Evolutionary conservation across 1,284 basidiomycete species (phyloP), one percentile per base, ranked within the genome.

Genomic region (Lignosus rhinocerotis): DNA sequence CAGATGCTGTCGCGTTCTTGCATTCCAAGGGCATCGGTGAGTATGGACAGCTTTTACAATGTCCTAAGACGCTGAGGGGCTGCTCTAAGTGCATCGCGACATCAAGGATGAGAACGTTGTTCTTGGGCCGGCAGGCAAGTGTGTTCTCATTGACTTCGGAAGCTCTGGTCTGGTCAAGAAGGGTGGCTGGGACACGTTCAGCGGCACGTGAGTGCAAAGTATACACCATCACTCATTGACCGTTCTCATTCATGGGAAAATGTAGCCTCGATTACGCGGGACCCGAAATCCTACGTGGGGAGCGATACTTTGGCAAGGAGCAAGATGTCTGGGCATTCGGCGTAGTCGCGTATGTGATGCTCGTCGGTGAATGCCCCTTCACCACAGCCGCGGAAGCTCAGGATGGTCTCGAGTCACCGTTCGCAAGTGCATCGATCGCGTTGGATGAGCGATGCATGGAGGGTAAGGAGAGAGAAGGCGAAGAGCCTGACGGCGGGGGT

Each of bases 301-400:
- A 97, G 70, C 86, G 93, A 60, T 99, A 99, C 72, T 83, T 90
- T 55, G 96, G 96, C 43, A 96, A 96, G 73, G 94, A 96, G 71
- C 96, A 98, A 75, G 96, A 99, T 67, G 89, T 99, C 0, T 99
- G 96, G 96, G 96, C 96, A 0, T 91, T 97, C 58, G 96, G 96
- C n/a, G 95, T 98, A 11, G 93, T 99, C 16, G 93, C 90, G 11
- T 99, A 96, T 72, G 97, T 99, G 55, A 84, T 99, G 57, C 83
- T 99, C 14, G 91, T 95, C 25, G 96, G 96, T 19, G 94, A 98
- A 77, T 97, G 94, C 67, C 95, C 96, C 0, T 97, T 97, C 77
- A 86, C 90, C 73, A 92, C 90, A 4, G 88, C 90, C 1, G 87
- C 85, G 43, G 93, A 94, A 72, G 91, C 93, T 0, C 90, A 92